Percentiles rank a stretch among this genome's conserved stretches.
Evolutionary conservation across 2,329 filamentous ascomycete species (phyloP).

Genomic region (Colletotrichum tropicicola): DNA sequence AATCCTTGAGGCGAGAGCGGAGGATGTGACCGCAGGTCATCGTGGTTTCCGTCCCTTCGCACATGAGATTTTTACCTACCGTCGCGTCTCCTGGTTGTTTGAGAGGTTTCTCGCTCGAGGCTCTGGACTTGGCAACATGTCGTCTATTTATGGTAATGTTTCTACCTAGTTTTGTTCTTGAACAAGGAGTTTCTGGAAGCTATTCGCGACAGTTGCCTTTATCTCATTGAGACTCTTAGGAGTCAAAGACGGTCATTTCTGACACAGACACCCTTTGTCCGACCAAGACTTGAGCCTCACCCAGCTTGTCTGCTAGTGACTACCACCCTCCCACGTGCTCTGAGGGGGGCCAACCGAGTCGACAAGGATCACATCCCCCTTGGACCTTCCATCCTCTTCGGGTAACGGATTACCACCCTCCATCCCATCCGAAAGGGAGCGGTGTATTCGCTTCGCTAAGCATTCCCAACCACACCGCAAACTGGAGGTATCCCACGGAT

Average conservation of each 20-base stretch:
- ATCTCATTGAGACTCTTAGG: not conserved
- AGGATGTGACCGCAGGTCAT: conserved; percentile 39
- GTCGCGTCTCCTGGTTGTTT: not conserved
- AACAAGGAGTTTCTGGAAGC: not conserved
- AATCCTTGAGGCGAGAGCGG: conserved; percentile 24
- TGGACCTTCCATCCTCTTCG: not conserved
- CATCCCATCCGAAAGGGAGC: not conserved
- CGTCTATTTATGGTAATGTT: not conserved
- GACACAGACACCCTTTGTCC: not conserved
- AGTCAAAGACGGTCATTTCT: not conserved
- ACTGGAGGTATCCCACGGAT: too few species aligned
- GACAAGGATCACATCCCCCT: not conserved
- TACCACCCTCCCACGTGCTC: not conserved
- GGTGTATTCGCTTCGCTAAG: not conserved
- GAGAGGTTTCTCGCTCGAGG: not conserved
- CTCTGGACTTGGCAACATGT: conserved; percentile 27
- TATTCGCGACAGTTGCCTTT: not conserved
- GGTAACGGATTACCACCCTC: not conserved
- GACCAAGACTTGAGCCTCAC: too few species aligned
- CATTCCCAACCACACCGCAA: not conserved
- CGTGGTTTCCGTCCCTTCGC: conserved; percentile 32
- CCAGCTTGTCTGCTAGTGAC: not conserved
- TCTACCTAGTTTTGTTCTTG: not conserved
- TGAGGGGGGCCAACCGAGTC: not conserved
- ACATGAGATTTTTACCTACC: conserved; percentile 33